Base-by-base conservation (phyloP, 306 rosid genomes). In the Psophocarpus tetragonolobus region DNA sequence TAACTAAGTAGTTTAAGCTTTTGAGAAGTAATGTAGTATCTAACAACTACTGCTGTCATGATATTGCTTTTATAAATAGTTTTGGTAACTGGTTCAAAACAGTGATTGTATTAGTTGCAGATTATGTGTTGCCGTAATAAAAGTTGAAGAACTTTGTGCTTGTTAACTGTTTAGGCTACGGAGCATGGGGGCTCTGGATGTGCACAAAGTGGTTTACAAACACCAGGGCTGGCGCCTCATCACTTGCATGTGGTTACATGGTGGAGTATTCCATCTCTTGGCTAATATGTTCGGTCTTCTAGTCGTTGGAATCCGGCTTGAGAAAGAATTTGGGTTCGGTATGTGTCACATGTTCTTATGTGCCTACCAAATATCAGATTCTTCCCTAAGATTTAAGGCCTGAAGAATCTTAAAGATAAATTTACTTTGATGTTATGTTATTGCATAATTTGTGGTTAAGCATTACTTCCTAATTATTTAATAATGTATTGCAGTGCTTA, bases 171-270 rank as follows among this genome's bases (percentile, higher is more conserved):
- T 56, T 68, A 92, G 97, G 90, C 77, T 90, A 20, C 87, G 32
- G 83, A 86, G 75, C 61, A 88, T 90, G 97, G 97, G 97, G 48
- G 97, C 88, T 71, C 67, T 92, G 18, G 92, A 84, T 79, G 92
- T 87, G 44, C 33, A 8, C 35, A 88, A 82, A 85, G 89, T 88
- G 68, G 86, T 88, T 69, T 45, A 84, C 38, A 30, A 70, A n/a
- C 81, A 87, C 77, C 91, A 92, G 81, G 86, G 89, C 27, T 92
- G 97, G 96, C 96, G 92, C 44, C 93, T 92, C 42, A 74, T 92
- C 18, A 76, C 91, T 36, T 88, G 97, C 82, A 88, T 84, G 69
- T 92, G 96, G 97, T 83, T 92, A 76, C 97, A 92, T 77, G 96
- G 71, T 42, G 97, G 97, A 32, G 83, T 90, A 60, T 86, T 92